Conservation (phyloP, 208 protist species). For the Trypanosoma scelopori region DNA sequence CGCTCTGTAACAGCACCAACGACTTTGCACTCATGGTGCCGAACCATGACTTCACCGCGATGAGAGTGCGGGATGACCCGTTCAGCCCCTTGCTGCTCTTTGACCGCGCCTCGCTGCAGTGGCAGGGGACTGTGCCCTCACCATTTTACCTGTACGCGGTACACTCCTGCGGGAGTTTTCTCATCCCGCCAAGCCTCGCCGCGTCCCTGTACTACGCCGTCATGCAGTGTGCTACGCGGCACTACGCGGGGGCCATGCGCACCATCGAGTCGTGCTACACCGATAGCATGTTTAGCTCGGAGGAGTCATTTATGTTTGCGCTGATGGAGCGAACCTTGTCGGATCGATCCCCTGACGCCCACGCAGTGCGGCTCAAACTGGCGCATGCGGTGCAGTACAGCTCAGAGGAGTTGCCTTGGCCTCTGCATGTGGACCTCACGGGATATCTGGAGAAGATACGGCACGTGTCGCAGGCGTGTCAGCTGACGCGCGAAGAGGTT, state of each 20-base stretch:
- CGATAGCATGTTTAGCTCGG: conserved; percentile 54
- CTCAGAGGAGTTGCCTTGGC: conserved; percentile 66
- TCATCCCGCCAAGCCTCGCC: conserved; percentile 81
- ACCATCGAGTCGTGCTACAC: conserved; percentile 78
- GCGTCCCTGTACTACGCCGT: conserved; percentile 93
- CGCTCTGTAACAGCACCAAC: conserved; percentile 59
- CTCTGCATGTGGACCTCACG: conserved; percentile 67
- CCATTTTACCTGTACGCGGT: conserved; percentile 89
- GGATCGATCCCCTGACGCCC: conserved; percentile 82
- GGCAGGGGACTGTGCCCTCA: conserved; percentile 76
- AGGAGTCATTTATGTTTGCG: conserved; percentile 73
- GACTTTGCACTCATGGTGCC: conserved; percentile 69
- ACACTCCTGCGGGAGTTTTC: conserved; percentile 86
- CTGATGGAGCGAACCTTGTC: conserved; percentile 51
- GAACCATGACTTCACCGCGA: conserved; percentile 69
- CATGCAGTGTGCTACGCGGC: conserved; percentile 84
- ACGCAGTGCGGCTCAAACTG: conserved; percentile 87
- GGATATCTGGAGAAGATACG: conserved; percentile 76
- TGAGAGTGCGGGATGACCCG: conserved; percentile 50
- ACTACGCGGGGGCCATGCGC: conserved; percentile 82
- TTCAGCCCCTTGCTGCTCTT: conserved; percentile 66
- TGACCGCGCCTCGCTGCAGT: conserved; percentile 65
- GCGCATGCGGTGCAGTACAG: conserved; percentile 81
- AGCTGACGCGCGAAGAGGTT: conserved; percentile 47
- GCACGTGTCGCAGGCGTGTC: conserved; percentile 84